Conservation (phyloP, 2,329 filamentous ascomycete genomes). For the Colletotrichum tropicicola region DNA sequence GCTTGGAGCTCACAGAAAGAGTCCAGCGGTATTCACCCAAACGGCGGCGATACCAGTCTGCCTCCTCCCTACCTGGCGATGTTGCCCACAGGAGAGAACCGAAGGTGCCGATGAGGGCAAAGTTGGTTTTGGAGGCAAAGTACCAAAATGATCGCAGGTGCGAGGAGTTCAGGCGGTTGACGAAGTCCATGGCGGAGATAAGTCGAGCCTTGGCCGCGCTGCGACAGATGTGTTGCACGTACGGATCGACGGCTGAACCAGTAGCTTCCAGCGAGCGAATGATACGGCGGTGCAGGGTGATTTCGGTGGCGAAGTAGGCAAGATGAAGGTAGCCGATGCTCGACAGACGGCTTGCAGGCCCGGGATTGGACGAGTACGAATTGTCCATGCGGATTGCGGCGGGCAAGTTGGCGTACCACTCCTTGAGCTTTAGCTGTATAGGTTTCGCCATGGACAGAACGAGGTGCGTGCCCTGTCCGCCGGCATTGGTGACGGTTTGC, state of each 20-base stretch:
- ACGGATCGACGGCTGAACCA: constrained; percentile 69
- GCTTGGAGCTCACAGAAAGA: constrained; percentile 83
- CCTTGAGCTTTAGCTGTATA: constrained; percentile 82
- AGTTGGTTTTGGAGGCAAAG: constrained; percentile 88
- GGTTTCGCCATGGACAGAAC: constrained; percentile 82
- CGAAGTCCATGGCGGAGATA: constrained; percentile 97
- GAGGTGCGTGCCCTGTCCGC: constrained; percentile 74
- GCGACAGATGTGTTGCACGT: constrained; percentile 91
- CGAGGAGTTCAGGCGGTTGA: constrained; percentile 86
- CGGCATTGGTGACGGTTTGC: constrained; percentile 72
- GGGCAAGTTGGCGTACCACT: constrained; percentile 82
- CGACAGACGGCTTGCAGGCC: constrained; percentile 56
- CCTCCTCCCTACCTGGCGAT: constrained; percentile 85
- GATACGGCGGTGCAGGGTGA: constrained; percentile 90
- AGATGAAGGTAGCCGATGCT: constrained; percentile 84
- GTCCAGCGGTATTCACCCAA: constrained; percentile 95
- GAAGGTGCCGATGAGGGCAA: constrained; percentile 94
- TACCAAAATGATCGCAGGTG: constrained; percentile 95
- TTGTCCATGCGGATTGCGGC: constrained; percentile 72
- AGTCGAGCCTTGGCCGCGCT: constrained; percentile 92
- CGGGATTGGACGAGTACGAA: constrained; percentile 50
- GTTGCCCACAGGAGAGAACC: constrained; percentile 91
- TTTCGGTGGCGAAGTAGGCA: constrained; percentile 93
- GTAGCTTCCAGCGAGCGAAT: constrained; percentile 75
- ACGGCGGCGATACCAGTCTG: constrained; percentile 88